These are phyloP conservation scores for Gamsiella multidivaricata DNA, from an alignment of 192 early-diverging fungal genomes.

Conservation along the genomic window DNA sequence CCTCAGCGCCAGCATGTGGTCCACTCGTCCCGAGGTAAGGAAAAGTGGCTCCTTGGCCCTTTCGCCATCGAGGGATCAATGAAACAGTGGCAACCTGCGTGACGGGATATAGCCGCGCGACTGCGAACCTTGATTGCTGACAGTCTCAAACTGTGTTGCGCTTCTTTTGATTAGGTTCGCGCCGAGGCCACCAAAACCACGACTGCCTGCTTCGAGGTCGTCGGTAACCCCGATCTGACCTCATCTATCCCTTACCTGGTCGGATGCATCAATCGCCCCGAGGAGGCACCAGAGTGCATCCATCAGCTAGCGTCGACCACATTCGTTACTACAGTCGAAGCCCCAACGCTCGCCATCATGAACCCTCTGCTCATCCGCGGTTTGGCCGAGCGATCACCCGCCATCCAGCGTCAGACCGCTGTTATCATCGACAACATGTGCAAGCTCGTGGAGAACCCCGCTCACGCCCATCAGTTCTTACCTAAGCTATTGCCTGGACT, in stretches of 20 bases:
- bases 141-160: no score
- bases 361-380: constrained; percentile 77
- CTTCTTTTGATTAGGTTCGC: constrained; percentile 36
- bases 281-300: constrained; percentile 80
- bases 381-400: constrained; percentile 70
- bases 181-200: constrained; percentile 67
- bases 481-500: constrained; percentile 80
- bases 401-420: constrained; percentile 78
- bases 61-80: no score
- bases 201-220: constrained; percentile 73
- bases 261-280: constrained; percentile 77
- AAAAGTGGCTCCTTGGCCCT: neutral
- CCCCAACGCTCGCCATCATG: constrained; percentile 84
- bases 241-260: constrained; percentile 80
- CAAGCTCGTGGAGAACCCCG: constrained; percentile 86
- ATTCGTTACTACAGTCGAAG: constrained; percentile 81
- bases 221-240: constrained; percentile 84
- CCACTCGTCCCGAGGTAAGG: constrained; percentile 79
- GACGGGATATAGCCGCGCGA: no score
- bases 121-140: no score
- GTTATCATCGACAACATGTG: constrained; percentile 93
- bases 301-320: constrained; percentile 83
- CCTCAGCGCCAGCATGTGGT: constrained; percentile 82
- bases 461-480: constrained; percentile 83
- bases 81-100: no score